phyloP scores from a whole-genome alignment of 371 early-diverging fungal genomes.

The Apophysomyces variabilis region DNA sequence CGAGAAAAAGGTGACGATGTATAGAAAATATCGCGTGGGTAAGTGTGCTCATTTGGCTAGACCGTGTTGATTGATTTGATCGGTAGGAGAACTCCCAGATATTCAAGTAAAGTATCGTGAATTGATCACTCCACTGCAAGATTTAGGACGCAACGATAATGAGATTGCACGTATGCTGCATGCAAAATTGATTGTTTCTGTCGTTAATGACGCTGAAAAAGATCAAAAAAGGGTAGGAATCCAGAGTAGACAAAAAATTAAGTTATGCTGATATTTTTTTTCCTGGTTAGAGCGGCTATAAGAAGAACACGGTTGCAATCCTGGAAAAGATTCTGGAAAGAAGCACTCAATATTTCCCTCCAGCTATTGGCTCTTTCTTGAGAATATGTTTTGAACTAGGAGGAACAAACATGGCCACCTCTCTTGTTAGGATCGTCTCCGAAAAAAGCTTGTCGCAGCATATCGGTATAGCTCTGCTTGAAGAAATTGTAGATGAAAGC shows the following conservation, averaged over 20 bases:
- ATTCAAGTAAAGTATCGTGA: constrained; percentile 71
- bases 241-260: too few species aligned
- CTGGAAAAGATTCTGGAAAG: constrained; percentile 33
- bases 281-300: constrained; percentile 25
- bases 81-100: constrained; percentile 76
- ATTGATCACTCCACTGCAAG: constrained; percentile 68
- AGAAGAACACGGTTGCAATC: constrained; percentile 32
- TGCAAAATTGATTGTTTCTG: constrained; percentile 47
- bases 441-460: constrained; percentile 60
- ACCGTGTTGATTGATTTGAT: neutral
- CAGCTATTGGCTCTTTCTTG: constrained; percentile 59
- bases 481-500: constrained; percentile 36
- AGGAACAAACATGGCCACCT: constrained; percentile 32
- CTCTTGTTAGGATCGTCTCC: constrained; percentile 40
- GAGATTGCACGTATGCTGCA: constrained; percentile 68
- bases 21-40: constrained; percentile 67
- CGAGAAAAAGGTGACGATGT: constrained; percentile 58
- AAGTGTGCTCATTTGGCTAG: constrained; percentile 5
- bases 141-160: constrained; percentile 62
- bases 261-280: constrained; percentile 12
- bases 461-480: constrained; percentile 60
- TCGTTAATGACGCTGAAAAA: constrained; percentile 35
- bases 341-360: constrained; percentile 46
- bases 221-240: constrained; percentile 24
- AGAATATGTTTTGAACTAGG: constrained; percentile 58